Conservation (phyloP, 116 monocot species). For the Trichopus zeylanicus region DNA sequence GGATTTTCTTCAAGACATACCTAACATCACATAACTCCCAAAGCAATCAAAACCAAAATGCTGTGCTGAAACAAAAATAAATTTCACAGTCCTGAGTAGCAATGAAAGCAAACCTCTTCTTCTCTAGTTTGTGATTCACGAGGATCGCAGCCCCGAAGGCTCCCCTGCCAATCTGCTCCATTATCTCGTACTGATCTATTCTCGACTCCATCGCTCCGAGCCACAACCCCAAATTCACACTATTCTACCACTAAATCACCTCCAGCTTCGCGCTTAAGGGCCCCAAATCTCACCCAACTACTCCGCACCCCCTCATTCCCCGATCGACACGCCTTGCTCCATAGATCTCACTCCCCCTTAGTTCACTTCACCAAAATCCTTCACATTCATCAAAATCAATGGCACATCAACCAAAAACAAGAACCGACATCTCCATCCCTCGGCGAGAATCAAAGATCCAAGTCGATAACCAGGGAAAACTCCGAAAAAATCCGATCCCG, state of each 20-base stretch:
- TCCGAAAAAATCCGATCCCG: not conserved
- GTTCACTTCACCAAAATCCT: not conserved
- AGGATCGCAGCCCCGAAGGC: constrained; percentile 98
- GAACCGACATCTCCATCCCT: not conserved
- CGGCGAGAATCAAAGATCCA: not conserved
- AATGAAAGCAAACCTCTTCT: constrained; percentile 50
- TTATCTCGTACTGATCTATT: constrained; percentile 97
- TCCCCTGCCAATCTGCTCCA: constrained; percentile 96
- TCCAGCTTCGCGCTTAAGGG: too few species aligned
- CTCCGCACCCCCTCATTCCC: not conserved
- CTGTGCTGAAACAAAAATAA: not conserved
- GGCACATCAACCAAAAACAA: not conserved
- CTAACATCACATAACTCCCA: constrained; percentile 40
- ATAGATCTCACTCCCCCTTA: not conserved
- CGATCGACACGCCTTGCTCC: not conserved
- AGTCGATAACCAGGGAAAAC: not conserved
- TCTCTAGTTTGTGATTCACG: constrained; percentile 92
- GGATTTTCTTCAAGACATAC: constrained; percentile 97
- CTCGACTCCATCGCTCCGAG: constrained; percentile 72
- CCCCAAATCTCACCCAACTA: not conserved
- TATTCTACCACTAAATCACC: not conserved
- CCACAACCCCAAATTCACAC: not conserved
- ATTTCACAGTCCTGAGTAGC: not conserved
- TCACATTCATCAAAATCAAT: not conserved
- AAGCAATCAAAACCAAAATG: not conserved